These are phyloP conservation scores for Zygotorulaspora chibaensis DNA, from an alignment of 805 yeast genomes.

Conservation along the genomic window DNA sequence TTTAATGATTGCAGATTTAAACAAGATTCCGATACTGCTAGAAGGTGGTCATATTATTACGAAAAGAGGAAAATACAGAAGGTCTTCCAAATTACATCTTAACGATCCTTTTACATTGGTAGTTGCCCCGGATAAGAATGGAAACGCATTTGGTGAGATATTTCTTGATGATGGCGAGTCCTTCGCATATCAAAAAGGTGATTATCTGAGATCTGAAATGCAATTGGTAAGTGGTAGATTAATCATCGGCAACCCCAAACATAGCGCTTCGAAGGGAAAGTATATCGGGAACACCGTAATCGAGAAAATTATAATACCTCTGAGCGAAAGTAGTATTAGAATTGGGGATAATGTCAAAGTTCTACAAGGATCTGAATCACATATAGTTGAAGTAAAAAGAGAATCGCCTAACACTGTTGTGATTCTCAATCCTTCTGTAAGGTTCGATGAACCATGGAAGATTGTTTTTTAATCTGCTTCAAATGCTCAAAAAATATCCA, in stretches of 20 bases:
- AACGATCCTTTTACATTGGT: slow-evolving; percentile 78
- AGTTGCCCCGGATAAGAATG: slow-evolving; percentile 49
- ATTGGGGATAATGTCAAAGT: slow-evolving; percentile 24
- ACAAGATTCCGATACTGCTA: slow-evolving; percentile 63
- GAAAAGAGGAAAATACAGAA: slow-evolving; percentile 67
- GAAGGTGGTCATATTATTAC: slow-evolving; percentile 77
- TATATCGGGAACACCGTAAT: slow-evolving; percentile 39
- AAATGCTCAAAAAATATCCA: slow-evolving; percentile 5
- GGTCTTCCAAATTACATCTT: slow-evolving; percentile 71
- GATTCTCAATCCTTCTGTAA: slow-evolving; percentile 50
- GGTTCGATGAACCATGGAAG: slow-evolving; percentile 46
- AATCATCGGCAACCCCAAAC: slow-evolving; percentile 30
- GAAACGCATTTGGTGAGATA: slow-evolving; percentile 53
- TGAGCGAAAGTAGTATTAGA: slow-evolving; percentile 19
- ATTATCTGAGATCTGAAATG: slow-evolving; percentile 44
- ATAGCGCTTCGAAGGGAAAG: slow-evolving; percentile 23
- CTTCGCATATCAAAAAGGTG: slow-evolving; percentile 50
- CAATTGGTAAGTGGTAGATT: slow-evolving; percentile 32
- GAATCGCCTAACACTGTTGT: slow-evolving; percentile 18
- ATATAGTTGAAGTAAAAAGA: slow-evolving; percentile 34
- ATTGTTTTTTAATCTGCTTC: slow-evolving; percentile 29
- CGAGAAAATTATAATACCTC: slow-evolving; percentile 54
- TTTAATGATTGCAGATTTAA: slow-evolving; percentile 43
- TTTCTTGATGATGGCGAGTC: slow-evolving; percentile 87
- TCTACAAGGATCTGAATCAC: slow-evolving; percentile 37